These are phyloP conservation scores for Colletotrichum sp. DNA, from an alignment of 2,329 filamentous ascomycete genomes.

Conservation along the genomic window DNA sequence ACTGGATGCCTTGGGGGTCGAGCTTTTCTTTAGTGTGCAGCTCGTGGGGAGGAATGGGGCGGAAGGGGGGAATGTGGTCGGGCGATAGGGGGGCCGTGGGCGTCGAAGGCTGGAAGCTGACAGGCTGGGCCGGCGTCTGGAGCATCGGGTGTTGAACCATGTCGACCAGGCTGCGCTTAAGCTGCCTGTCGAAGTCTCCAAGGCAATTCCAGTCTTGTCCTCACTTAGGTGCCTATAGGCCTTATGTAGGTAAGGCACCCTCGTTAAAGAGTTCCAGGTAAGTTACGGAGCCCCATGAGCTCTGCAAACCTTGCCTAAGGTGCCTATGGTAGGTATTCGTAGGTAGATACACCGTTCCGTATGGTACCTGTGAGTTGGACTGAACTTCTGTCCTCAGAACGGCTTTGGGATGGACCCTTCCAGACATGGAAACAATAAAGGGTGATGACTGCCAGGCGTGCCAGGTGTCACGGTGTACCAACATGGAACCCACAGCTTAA, in stretches of 20 bases:
- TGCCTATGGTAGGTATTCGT: background rate
- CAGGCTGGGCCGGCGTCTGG: background rate
- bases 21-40: slow-evolving; percentile 25
- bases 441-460: background rate
- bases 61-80: slow-evolving; percentile 6
- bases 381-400: background rate
- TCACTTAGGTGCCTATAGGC: background rate
- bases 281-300: background rate
- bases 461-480: background rate
- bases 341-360: background rate
- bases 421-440: background rate
- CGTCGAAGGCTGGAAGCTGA: slow-evolving; percentile 10
- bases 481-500: background rate
- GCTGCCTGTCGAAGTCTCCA: background rate
- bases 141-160: background rate
- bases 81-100: slow-evolving; percentile 18
- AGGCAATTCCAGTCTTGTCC: background rate
- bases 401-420: background rate
- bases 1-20: slow-evolving; percentile 9
- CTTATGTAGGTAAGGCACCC: background rate
- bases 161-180: background rate
- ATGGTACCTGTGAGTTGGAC: background rate
- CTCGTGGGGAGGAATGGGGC: slow-evolving; percentile 21
- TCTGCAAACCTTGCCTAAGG: background rate
- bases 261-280: background rate